Base-by-base conservation (phyloP, 768 basidiomycete genomes). In the Rhodotorula paludigena region DNA sequence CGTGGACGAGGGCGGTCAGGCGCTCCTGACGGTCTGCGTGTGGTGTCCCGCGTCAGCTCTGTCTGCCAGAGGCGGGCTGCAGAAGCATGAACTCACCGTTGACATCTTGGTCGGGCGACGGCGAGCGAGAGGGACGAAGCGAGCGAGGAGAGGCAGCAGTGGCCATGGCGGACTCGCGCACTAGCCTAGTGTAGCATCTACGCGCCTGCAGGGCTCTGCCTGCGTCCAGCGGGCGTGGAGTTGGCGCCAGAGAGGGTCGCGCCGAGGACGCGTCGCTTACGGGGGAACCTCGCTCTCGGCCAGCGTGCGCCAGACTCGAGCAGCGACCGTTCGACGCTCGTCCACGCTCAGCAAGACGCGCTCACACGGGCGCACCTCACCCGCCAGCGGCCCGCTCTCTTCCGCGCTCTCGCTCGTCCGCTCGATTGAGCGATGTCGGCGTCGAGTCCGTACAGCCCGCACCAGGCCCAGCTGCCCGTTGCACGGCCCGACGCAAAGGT, bases 401-500 rank as follows among this genome's bases (percentile, higher is more conserved):
- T 0, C 33, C 32, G 35, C 51, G 11, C 42, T 30, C 6, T n/a
- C 36, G 42, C 23, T 47, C 51, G 21, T 8, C 47, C 48, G 0
- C 36, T 32, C n/a, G n/a, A n/a, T 60, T 36, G 20, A 11, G 45
- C 32, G 25, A n/a, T n/a, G 5, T 23, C 20, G 32, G 39, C n/a
- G 23, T 10, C 51, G 32, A 15, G 18, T 45, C 42, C n/a, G 14
- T 45, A 47, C 47, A 45, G 56, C 28, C n/a, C 61, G 38, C 35
- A 42, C n/a, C 53, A 41, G 8, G 39, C 16, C 30, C 8, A n/a
- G n/a, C 21, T 35, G 38, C 62, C 53, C 9, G 67, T 68, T 28
- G 52, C 63, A n/a, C 47, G 59, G 7, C 68, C 70, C 0, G 66
- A 67, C 45, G 57, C 57, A 30, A 67, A 68, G 33, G 65, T 69